These are phyloP conservation scores for Nemophila menziesii DNA, from an alignment of 257 asterid species.

Conservation along the genomic window DNA sequence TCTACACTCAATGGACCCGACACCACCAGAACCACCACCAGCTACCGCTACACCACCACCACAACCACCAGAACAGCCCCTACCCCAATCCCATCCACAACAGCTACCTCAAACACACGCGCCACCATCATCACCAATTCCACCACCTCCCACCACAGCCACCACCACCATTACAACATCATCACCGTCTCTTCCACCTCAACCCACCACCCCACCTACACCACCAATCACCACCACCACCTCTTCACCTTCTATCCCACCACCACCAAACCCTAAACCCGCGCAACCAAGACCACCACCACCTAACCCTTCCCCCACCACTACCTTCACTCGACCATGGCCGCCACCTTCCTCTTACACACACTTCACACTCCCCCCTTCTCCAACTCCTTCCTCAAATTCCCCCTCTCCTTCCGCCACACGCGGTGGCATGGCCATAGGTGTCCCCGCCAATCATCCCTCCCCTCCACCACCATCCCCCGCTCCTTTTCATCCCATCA, in stretches of 20 bases:
- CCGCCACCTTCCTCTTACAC: constrained; percentile 33
- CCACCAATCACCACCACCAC: constrained; percentile 11
- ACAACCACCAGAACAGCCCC: constrained; percentile 11
- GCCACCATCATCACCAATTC: constrained; percentile 8
- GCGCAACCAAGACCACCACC: constrained; percentile 35
- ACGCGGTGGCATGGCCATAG: constrained; percentile 67
- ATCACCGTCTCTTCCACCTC: constrained; percentile 6
- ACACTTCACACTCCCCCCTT: constrained; percentile 52
- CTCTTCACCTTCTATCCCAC: constrained; percentile 18
- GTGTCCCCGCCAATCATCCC: constrained; percentile 70
- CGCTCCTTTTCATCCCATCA: constrained; percentile 46
- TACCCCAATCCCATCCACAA: constrained; percentile 17
- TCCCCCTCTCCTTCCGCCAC: constrained; percentile 24
- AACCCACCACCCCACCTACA: constrained; percentile 23
- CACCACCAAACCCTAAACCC: too few species aligned
- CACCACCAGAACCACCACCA: constrained; percentile 7
- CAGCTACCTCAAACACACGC: constrained; percentile 9
- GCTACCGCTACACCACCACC: constrained; percentile 12
- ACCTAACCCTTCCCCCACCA: constrained; percentile 13
- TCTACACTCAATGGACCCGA: constrained; percentile 45
- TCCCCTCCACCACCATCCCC: constrained; percentile 40
- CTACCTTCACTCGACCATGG: constrained; percentile 35
- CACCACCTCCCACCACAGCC: neutral
- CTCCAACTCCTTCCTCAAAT: constrained; percentile 41
- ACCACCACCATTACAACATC: constrained; percentile 16